phyloP scores from a whole-genome alignment of 225 moss, liverwort and hornwort species.

The Physcomitrellopsis africana region DNA sequence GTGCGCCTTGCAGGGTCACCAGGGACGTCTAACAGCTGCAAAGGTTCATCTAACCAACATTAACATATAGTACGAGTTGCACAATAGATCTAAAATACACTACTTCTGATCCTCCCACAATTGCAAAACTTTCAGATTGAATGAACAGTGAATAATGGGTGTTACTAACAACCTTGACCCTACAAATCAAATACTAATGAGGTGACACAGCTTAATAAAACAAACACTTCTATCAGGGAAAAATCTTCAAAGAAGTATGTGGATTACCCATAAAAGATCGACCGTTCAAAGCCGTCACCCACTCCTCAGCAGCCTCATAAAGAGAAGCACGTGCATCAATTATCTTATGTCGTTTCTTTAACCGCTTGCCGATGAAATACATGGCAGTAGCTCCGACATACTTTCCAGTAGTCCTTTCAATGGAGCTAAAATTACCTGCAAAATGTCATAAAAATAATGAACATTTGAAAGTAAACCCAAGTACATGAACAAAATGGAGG shows the following conservation, averaged over 20 bases:
- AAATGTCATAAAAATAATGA: slow-evolving; percentile 13
- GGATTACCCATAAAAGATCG: slow-evolving; percentile 83
- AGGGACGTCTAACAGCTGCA: not conserved
- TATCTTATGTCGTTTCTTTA: slow-evolving; percentile 92
- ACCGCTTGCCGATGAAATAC: slow-evolving; percentile 92
- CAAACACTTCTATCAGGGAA: slow-evolving; percentile 11
- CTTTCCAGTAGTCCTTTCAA: slow-evolving; percentile 84
- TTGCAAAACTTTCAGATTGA: slow-evolving; percentile 2
- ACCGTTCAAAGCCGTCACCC: slow-evolving; percentile 84
- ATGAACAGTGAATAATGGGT: slow-evolving; percentile 5
- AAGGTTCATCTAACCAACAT: slow-evolving; percentile 4
- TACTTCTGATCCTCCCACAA: not conserved
- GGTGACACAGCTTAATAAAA: not conserved
- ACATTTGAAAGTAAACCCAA: not conserved
- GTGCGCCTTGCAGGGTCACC: slow-evolving; percentile 17
- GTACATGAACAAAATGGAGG: not conserved
- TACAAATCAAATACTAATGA: not conserved
- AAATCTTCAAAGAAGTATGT: not conserved
- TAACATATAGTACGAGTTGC: not conserved
- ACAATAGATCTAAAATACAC: not conserved
- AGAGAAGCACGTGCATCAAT: slow-evolving; percentile 75
- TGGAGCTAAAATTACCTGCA: slow-evolving; percentile 88
- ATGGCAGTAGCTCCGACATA: slow-evolving; percentile 98
- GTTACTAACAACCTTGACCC: not conserved
- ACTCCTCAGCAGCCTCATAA: slow-evolving; percentile 79